Conservation (phyloP, 2,329 filamentous ascomycete species). For the Magnaporthales sp. region DNA sequence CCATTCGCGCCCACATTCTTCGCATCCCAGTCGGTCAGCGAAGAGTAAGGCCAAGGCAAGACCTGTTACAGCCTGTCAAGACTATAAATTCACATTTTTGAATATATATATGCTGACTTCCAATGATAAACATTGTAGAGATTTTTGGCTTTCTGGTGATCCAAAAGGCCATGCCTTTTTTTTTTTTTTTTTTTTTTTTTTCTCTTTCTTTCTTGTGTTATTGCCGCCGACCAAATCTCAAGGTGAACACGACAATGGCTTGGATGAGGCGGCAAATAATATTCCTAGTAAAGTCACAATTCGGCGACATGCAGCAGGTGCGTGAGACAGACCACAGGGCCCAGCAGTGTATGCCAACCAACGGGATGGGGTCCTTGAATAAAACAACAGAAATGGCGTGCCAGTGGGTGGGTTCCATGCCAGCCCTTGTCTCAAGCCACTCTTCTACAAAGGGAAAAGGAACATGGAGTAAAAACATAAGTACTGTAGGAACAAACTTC, state of each 20-base stretch:
- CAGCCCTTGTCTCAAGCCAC: slow-evolving; percentile 5
- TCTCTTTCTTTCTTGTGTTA: not conserved
- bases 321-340: not conserved
- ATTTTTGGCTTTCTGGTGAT: no score
- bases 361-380: not conserved
- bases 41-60: not conserved
- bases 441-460: not conserved
- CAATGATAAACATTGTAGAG: no score
- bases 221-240: not conserved
- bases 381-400: not conserved
- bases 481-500: no score
- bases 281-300: not conserved
- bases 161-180: no score
- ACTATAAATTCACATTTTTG: not conserved
- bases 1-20: not conserved
- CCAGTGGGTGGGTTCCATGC: not conserved
- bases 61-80: not conserved
- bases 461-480: not conserved
- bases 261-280: not conserved
- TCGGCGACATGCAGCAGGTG: not conserved
- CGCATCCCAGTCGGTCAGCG: not conserved
- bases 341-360: not conserved
- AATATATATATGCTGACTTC: not conserved
- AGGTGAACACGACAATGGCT: not conserved
- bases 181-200: no score